Evolutionary conservation across 768 basidiomycete genomes (phyloP).

Genomic region (Mycena rebaudengoi): DNA sequence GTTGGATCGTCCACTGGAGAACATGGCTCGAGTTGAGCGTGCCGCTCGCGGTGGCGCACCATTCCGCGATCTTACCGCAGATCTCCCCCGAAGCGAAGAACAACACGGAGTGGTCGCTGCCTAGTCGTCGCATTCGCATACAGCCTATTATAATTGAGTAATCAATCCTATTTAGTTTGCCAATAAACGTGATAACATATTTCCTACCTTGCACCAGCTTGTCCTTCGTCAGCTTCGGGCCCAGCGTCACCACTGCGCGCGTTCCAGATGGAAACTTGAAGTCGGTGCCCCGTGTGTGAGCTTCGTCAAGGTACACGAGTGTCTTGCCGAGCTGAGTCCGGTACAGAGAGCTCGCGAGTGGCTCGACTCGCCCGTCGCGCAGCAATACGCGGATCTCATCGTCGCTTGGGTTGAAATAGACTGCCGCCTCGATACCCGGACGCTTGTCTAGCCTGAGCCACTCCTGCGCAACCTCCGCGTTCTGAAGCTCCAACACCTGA

Average conservation of each 20-base stretch:
- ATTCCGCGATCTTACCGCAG: constrained; percentile 42
- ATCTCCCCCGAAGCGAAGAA: constrained; percentile 57
- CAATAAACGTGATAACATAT: background rate
- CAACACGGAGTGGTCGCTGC: constrained; percentile 54
- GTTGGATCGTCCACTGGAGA: constrained; percentile 52
- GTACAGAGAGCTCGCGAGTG: constrained; percentile 48
- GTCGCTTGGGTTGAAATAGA: constrained; percentile 53
- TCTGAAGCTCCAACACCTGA: constrained; percentile 61
- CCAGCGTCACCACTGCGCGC: constrained; percentile 57
- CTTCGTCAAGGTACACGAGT: constrained; percentile 60
- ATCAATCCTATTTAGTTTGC: too few relatives aligned
- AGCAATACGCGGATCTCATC: constrained; percentile 43
- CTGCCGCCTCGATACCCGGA: constrained; percentile 43
- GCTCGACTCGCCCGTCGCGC: constrained; percentile 44
- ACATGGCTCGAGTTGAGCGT: constrained; percentile 30
- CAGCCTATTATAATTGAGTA: constrained; percentile 45
- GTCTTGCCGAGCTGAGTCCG: constrained; percentile 44
- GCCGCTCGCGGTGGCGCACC: too few relatives aligned
- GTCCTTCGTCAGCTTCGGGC: constrained; percentile 61
- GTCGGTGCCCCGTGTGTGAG: constrained; percentile 61
- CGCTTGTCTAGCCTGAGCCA: constrained; percentile 53
- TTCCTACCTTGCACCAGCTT: constrained; percentile 55
- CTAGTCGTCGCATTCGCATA: constrained; percentile 61
- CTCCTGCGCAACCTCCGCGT: constrained; percentile 43
- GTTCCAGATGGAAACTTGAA: constrained; percentile 53